Evolutionary conservation across 495 filamentous ascomycete genomes (phyloP), one percentile per base, ranked within the genome.

Genomic region (Trichoderma orchidacearum): DNA sequence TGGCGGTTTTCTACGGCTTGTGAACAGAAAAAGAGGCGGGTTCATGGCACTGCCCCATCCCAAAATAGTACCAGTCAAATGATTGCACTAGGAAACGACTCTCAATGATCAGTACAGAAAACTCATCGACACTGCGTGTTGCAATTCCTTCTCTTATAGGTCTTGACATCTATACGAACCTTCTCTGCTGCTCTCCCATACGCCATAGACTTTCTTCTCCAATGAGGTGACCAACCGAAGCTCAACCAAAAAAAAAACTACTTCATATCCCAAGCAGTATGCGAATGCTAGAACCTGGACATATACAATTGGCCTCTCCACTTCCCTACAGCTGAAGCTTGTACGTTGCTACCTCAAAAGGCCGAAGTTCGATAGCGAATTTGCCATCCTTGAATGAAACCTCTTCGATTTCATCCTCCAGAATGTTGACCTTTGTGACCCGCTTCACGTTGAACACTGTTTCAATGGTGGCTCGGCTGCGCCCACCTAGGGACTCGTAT

Each of bases 401-500:
- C 67, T 83, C 78, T 57, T 85, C 80, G 30, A 76, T 61, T 56
- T 87, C 83, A 63, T 90, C 86, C 68, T 90, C 86, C 30, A 90
- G 68, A 59, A 85, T 55, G 70, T 96, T 96, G 23, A 82, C 85
- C 75, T 87, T 94, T 72, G 73, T 86, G 2, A 85, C 90, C 60
- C 77, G 82, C 74, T 81, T 83, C 7, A 96, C 84, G 29, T 78
- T 74, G 67, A 92, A 75, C 7, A 67, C 72, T 4, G 84, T 86
- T 35, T 72, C 68, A 56, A 96, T 77, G 3, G 69, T 77, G 0
- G 83, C 91, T 41, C 81, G 79, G 45, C 80, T 80, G 63, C 80
- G 81, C 3, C 92, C 93, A 34, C 93, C 93, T n/a, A 98, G 75
- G 59, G 86, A 87, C 66, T 98, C 93, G 64, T 94, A 98, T 11